Evolutionary conservation across 148 eudicot genomes (phyloP).

Genomic region (Oxyria digyna): DNA sequence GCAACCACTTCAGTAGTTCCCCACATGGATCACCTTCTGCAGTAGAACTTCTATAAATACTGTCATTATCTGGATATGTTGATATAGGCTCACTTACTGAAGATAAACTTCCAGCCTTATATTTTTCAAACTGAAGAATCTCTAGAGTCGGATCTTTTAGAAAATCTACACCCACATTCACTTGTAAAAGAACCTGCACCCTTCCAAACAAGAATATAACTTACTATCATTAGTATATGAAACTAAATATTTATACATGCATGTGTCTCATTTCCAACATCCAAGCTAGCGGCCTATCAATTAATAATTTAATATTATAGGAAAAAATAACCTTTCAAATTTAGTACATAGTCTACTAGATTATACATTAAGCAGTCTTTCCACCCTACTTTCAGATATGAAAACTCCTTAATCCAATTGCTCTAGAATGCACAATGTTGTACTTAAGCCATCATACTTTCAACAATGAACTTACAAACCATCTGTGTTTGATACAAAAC

Average conservation of each 20-base stretch:
- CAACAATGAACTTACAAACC: background rate
- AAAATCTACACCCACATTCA: constrained; percentile 76
- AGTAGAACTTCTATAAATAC: constrained; percentile 9
- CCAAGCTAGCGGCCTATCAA: background rate
- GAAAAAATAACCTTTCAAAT: background rate
- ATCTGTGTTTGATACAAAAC: background rate
- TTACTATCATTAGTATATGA: constrained; percentile 20
- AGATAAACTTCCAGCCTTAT: constrained; percentile 28
- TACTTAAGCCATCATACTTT: background rate
- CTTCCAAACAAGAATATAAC: constrained; percentile 66
- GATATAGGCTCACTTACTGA: constrained; percentile 24
- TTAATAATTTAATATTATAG: background rate
- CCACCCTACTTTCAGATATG: background rate
- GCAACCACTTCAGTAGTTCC: constrained; percentile 84
- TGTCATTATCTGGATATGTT: constrained; percentile 29
- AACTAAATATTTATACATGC: background rate
- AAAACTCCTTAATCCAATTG: background rate
- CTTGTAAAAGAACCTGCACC: constrained; percentile 98
- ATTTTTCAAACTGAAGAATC: constrained; percentile 91
- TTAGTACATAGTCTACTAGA: background rate
- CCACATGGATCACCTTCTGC: constrained; percentile 51
- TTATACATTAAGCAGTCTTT: background rate
- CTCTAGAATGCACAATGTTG: background rate
- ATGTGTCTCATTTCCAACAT: background rate
- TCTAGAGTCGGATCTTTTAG: constrained; percentile 66